phyloP scores from a whole-genome alignment of 2,329 filamentous ascomycete genomes.

The Arthrobotrys megalospora region DNA sequence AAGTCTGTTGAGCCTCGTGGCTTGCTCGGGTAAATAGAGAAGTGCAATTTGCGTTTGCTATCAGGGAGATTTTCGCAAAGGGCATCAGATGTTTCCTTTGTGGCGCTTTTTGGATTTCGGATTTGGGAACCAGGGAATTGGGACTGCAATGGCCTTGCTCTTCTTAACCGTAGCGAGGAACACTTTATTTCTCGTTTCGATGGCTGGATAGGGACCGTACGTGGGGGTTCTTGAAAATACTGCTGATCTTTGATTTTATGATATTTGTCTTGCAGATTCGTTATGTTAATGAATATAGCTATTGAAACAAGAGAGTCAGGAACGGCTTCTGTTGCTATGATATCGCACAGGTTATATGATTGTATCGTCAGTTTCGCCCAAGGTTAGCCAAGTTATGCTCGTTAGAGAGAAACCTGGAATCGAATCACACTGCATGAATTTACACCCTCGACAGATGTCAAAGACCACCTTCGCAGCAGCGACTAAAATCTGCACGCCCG shows the following conservation, averaged over 20 bases:
- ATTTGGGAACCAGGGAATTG: slow-evolving; percentile 7
- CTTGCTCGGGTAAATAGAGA: background rate
- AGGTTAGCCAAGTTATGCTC: background rate
- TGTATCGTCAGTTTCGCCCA: background rate
- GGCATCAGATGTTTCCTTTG: background rate
- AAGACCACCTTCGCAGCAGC: background rate
- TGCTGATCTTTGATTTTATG: background rate
- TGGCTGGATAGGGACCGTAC: background rate
- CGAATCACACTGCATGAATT: background rate
- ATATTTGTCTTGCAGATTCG: background rate
- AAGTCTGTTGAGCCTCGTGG: background rate
- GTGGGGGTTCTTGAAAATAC: background rate
- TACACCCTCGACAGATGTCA: background rate
- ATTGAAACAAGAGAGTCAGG: slow-evolving; percentile 1
- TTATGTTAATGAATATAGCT: background rate
- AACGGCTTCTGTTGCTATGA: background rate
- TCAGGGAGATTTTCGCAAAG: background rate
- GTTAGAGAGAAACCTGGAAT: background rate
- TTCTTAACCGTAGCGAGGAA: background rate
- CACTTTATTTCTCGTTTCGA: background rate
- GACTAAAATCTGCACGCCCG: background rate
- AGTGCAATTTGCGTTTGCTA: background rate
- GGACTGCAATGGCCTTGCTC: background rate
- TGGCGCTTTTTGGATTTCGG: background rate
- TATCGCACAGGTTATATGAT: background rate